These are phyloP conservation scores for Camelina hispida DNA, from an alignment of 345 rosid genomes.

Conservation along the genomic window DNA sequence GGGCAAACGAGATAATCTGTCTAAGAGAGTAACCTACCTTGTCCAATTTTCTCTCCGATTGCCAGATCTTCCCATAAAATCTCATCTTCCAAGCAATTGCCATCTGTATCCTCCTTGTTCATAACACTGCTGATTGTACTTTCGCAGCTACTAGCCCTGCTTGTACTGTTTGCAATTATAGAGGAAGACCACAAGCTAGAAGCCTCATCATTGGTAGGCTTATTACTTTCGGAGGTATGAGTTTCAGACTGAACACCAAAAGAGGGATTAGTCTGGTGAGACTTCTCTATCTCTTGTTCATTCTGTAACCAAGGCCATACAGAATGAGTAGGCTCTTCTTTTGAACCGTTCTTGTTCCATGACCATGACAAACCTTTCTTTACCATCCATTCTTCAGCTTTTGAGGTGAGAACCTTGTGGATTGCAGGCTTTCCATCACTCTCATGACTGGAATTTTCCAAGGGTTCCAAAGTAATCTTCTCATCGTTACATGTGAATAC, in stretches of 20 bases:
- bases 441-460: slow-evolving; percentile 71
- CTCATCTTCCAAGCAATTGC: slow-evolving; percentile 80
- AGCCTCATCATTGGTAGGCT: slow-evolving; percentile 65
- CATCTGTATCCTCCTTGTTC: slow-evolving; percentile 77
- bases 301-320: slow-evolving; percentile 62
- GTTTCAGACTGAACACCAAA: slow-evolving; percentile 55
- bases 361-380: slow-evolving; percentile 93
- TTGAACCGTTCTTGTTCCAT: slow-evolving; percentile 78
- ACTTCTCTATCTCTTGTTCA: slow-evolving; percentile 56
- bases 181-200: slow-evolving; percentile 80
- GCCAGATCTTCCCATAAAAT: slow-evolving; percentile 93
- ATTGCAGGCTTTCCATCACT: slow-evolving; percentile 71
- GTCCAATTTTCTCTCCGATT: slow-evolving; percentile 87
- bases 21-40: slow-evolving; percentile 58
- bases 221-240: slow-evolving; percentile 54
- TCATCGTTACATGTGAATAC: slow-evolving; percentile 60
- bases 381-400: slow-evolving; percentile 87
- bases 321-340: slow-evolving; percentile 54
- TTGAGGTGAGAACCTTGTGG: slow-evolving; percentile 72
- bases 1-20: slow-evolving; percentile 1
- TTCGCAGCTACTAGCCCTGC: slow-evolving; percentile 92
- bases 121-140: slow-evolving; percentile 79
- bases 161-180: slow-evolving; percentile 74
- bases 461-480: slow-evolving; percentile 51
- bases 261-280: slow-evolving; percentile 50